These are phyloP conservation scores for Lagenidium giganteum DNA, from an alignment of 352 stramenopile genomes.

Conservation along the genomic window DNA sequence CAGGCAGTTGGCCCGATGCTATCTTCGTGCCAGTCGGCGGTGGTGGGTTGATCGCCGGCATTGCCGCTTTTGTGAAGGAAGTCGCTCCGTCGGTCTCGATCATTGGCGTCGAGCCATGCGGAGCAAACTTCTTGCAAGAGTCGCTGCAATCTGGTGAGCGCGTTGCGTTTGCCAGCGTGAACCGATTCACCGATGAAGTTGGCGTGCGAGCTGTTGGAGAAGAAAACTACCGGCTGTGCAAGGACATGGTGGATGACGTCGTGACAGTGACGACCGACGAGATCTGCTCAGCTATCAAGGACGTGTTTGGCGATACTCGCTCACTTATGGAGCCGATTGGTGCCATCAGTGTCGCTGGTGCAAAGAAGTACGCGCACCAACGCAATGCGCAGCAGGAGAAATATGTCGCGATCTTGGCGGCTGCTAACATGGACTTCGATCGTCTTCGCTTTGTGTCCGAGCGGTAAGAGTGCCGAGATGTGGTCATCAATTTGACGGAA, in stretches of 20 bases:
- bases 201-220: constrained; percentile 91
- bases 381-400: constrained; percentile 55
- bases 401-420: constrained; percentile 94
- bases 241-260: constrained; percentile 94
- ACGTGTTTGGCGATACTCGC: constrained; percentile 91
- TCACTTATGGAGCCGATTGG: constrained; percentile 93
- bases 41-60: constrained; percentile 94
- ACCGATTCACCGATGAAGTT: constrained; percentile 97
- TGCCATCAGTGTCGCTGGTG: constrained; percentile 94
- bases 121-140: constrained; percentile 92
- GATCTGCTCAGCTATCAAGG: constrained; percentile 91
- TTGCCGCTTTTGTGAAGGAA: constrained; percentile 91
- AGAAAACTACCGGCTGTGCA: constrained; percentile 95
- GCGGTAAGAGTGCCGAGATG: no score
- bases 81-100: constrained; percentile 88
- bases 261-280: constrained; percentile 97
- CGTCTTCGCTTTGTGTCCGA: constrained; percentile 95
- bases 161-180: constrained; percentile 89
- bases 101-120: constrained; percentile 95
- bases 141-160: constrained; percentile 82
- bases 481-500: no score
- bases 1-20: constrained; percentile 88
- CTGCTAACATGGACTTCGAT: constrained; percentile 99
- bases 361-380: constrained; percentile 90
- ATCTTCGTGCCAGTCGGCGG: constrained; percentile 98